phyloP scores from a whole-genome alignment of 148 eudicot species.

The Rhododendron kiyosumense region DNA sequence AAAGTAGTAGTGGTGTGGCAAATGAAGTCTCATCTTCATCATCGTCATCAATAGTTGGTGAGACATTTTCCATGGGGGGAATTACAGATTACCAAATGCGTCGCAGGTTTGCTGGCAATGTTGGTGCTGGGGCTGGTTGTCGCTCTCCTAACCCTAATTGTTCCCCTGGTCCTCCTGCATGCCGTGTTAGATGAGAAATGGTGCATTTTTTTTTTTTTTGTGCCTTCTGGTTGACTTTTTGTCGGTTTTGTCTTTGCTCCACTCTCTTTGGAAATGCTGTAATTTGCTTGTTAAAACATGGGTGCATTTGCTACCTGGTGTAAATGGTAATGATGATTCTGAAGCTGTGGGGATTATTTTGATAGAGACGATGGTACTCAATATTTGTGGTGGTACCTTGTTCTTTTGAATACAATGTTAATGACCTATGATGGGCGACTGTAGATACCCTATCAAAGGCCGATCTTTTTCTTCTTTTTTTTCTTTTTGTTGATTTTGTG shows the following conservation, averaged over 20 bases:
- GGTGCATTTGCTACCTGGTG: slow-evolving; percentile 11
- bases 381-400: background rate
- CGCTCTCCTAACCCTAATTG: slow-evolving; percentile 69
- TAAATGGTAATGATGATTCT: slow-evolving; percentile 12
- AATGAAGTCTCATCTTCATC: slow-evolving; percentile 37
- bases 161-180: slow-evolving; percentile 74
- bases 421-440: no score
- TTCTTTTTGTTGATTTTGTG: background rate
- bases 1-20: slow-evolving; percentile 31
- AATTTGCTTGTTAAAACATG: slow-evolving; percentile 4
- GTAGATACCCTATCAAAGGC: no score
- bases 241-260: background rate
- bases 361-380: background rate
- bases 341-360: background rate
- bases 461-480: no score
- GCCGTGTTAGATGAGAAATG: slow-evolving; percentile 73
- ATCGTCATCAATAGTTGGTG: slow-evolving; percentile 32
- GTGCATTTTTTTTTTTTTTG: slow-evolving; percentile 19
- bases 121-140: slow-evolving; percentile 47
- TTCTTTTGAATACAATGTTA: background rate
- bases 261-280: background rate
- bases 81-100: slow-evolving; percentile 39
- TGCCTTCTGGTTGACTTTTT: slow-evolving; percentile 6
- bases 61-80: slow-evolving; percentile 41
- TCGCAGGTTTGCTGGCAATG: slow-evolving; percentile 42